Conservation (phyloP, 768 basidiomycete species). For the Podaxis sp. region DNA sequence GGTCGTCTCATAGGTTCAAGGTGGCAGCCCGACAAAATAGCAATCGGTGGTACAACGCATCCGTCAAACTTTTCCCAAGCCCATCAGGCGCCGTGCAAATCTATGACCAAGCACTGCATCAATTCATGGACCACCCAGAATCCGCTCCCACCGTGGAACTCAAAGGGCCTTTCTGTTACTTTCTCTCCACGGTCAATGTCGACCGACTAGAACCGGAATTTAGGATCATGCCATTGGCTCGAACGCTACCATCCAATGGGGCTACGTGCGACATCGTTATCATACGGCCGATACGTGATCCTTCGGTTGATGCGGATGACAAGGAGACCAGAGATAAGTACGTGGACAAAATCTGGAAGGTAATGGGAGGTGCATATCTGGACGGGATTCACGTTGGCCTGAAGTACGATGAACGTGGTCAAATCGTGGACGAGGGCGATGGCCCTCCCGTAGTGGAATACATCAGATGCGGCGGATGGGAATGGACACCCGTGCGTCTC, state of each 20-base stretch:
- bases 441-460: constrained; percentile 70
- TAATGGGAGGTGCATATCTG: constrained; percentile 69
- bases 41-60: constrained; percentile 63
- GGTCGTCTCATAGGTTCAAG: constrained; percentile 56
- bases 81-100: constrained; percentile 41
- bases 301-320: constrained; percentile 36
- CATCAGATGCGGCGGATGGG: constrained; percentile 74
- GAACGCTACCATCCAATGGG: constrained; percentile 36
- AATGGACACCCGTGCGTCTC: constrained; percentile 72
- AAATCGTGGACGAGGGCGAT: constrained; percentile 33
- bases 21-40: constrained; percentile 77
- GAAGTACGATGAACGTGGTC: constrained; percentile 45
- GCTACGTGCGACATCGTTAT: constrained; percentile 69
- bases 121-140: constrained; percentile 41
- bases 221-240: constrained; percentile 64
- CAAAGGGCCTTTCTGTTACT: constrained; percentile 81
- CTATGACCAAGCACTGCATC: constrained; percentile 50
- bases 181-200: constrained; percentile 77
- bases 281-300: constrained; percentile 67
- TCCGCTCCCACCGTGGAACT: constrained; percentile 39
- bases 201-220: constrained; percentile 85
- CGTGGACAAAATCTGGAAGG: constrained; percentile 45
- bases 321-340: constrained; percentile 43
- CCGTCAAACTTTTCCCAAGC: constrained; percentile 51
- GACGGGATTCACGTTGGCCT: constrained; percentile 68